Evolutionary conservation across 495 filamentous ascomycete genomes (phyloP).

Genomic region (Ramalina intermedia): DNA sequence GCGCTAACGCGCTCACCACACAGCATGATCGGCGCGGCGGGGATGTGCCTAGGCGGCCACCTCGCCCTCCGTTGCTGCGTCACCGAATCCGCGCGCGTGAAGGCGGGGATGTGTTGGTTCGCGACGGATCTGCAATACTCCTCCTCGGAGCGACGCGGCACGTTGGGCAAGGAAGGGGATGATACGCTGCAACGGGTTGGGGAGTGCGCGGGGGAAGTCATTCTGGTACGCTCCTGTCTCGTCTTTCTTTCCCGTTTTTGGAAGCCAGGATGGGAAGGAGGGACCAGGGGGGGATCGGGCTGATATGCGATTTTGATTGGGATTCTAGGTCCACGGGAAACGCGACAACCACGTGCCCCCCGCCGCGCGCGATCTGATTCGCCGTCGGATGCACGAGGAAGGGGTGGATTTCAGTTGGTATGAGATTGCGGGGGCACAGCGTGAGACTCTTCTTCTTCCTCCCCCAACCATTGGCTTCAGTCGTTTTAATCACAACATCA

Average conservation of each 20-base stretch:
- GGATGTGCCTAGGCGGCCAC: slow-evolving; percentile 94
- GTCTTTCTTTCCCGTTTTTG: too few species aligned
- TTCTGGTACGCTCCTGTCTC: slow-evolving; percentile 30
- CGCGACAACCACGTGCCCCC: slow-evolving; percentile 83
- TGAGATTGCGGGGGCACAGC: slow-evolving; percentile 83
- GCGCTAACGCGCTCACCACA: too few species aligned
- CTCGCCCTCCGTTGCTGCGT: slow-evolving; percentile 57
- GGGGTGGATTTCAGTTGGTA: slow-evolving; percentile 70
- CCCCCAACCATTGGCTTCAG: too few species aligned
- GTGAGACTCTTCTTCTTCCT: slow-evolving; percentile 24
- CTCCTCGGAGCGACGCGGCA: slow-evolving; percentile 35
- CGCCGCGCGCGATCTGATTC: slow-evolving; percentile 71
- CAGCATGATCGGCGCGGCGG: slow-evolving; percentile 66
- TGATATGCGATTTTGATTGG: neutral
- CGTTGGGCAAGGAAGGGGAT: slow-evolving; percentile 56
- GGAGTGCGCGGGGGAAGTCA: slow-evolving; percentile 68
- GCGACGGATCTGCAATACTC: slow-evolving; percentile 62
- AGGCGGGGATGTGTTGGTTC: slow-evolving; percentile 75
- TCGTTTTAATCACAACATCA: neutral
- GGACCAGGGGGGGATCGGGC: neutral
- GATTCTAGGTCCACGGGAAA: slow-evolving; percentile 58
- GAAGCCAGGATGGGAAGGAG: slow-evolving; percentile 12
- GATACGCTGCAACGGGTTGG: slow-evolving; percentile 45
- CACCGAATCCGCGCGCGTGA: slow-evolving; percentile 61
- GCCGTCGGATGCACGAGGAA: slow-evolving; percentile 63